Base-by-base conservation (phyloP, 495 filamentous ascomycete species). In the Neurospora sp. region DNA sequence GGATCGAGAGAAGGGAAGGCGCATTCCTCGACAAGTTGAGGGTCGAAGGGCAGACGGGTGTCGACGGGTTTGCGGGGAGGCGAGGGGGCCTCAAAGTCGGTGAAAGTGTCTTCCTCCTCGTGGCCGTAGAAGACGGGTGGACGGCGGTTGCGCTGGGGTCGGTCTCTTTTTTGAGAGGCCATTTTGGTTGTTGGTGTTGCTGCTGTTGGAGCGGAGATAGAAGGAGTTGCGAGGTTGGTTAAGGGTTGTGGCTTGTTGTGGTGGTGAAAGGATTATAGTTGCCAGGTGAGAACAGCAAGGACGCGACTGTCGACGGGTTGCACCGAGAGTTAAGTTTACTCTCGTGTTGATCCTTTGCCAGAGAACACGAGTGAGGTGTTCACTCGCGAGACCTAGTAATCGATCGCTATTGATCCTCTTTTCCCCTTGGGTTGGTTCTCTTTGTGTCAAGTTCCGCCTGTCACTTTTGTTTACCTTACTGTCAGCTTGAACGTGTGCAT, bases 1-100 rank as follows among this genome's bases (percentile, higher is more conserved):
- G 73, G 75, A 14, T 66, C 27, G 62, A 79, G 35, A 38, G 71
- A 72, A 35, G 78, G 78, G 31, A 77, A 75, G 48, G 78, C 78
- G 54, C 76, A 78, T 46, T 75, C 31, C 10, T 7, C 35, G 4
- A 59, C 74, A n/a, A 78, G 74, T 10, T 59, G 42, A 3, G 31
- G 18, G 48, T 75, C 73, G 72, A 75, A 77, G 18, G 69, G 66
- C 72, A 31, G 69, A 73, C 76, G 38, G 73, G 42, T 12, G 35
- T 31, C 54, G 12, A 54, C 18, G 0, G 77, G 76, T 2, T 69
- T 73, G 14, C 0, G 23, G 6, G 27, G 27, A 66, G 27, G 54
- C 12, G 54, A 66, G 23, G 23, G 27, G 27, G 27, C 5, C 6
- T 9, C 23, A 27, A 66, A 66, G 11, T 31, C 14, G 54, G 14